These are phyloP conservation scores for Ustilago trichophora DNA, from an alignment of 1,284 basidiomycete genomes.

Conservation along the genomic window DNA sequence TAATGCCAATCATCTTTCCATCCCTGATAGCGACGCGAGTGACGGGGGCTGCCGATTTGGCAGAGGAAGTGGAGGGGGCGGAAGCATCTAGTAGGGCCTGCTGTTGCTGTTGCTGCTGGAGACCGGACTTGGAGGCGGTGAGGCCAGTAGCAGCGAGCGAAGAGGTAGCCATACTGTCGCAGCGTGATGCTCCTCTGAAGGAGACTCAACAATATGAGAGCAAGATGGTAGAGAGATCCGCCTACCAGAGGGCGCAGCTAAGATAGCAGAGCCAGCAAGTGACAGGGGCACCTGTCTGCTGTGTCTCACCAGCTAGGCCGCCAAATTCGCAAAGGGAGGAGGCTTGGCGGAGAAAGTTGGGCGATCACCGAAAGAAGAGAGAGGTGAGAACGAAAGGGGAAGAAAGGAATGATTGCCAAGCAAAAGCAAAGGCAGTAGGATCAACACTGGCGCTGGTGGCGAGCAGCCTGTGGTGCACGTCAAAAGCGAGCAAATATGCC, in stretches of 20 bases:
- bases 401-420: no score
- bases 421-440: no score
- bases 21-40: constrained; percentile 52
- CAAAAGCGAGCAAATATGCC: neutral
- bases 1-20: constrained; percentile 58
- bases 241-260: neutral
- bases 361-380: no score
- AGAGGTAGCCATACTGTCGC: constrained; percentile 33
- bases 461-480: neutral
- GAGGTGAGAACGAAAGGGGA: neutral
- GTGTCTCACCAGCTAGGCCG: neutral
- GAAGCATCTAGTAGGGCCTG: constrained; percentile 41
- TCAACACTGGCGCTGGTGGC: neutral
- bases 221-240: neutral
- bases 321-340: neutral
- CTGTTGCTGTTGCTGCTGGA: constrained; percentile 45
- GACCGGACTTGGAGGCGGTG: constrained; percentile 38
- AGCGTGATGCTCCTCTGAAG: neutral
- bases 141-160: constrained; percentile 42
- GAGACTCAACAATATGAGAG: neutral
- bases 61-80: constrained; percentile 21
- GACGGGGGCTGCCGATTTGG: constrained; percentile 43
- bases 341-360: no score
- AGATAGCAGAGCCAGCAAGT: neutral
- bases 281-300: constrained; percentile 1